Evolutionary conservation across 805 yeast species (phyloP), one percentile per base, ranked within the genome.

Genomic region (Middelhovenomyces tepae): DNA sequence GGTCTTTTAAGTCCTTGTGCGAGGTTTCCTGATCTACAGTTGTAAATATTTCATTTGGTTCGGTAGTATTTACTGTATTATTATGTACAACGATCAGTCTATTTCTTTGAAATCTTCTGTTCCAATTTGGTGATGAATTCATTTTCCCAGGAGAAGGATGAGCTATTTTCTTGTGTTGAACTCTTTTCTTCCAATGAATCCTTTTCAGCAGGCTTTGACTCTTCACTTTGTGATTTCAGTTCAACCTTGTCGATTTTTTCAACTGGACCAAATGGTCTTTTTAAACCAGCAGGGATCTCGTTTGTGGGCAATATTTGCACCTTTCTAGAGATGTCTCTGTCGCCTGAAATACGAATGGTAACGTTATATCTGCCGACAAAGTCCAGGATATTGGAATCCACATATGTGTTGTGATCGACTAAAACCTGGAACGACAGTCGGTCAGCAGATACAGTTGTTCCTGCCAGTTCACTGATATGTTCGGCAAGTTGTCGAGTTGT

Each of bases 131-230:
- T 25, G 16, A 40, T 25, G 21, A 40, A 18, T 15, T 38, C 41
- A 24, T 43, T 43, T 22, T 43, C 45, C 47, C 47, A 43, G 21
- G 38, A 43, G 28, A 43, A 43, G 4, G 35, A n/a, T n/a, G n/a
- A n/a, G n/a, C n/a, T 11, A 34, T 37, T 38, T 15, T 21, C 23
- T 21, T 21, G 23, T 21, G 23, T 21, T n/a, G n/a, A n/a, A 21
- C n/a, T 21, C 23, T 21, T 21, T 21, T 21, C 23, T 21, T 21
- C 10, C 9, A n/a, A 21, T 9, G 9, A 9, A 9, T 21, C 23
- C 9, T 9, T n/a, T 21, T 21, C 23, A 21, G 23, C 9, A 9
- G 26, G 5, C 16, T 31, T 14, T 18, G 24, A 2, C 16, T 25
- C 15, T 25, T 30, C 16, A 24, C 19, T 10, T 31, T 34, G 23